phyloP scores from a whole-genome alignment of 2,329 filamentous ascomycete genomes.

The Colletotrichum sp. region DNA sequence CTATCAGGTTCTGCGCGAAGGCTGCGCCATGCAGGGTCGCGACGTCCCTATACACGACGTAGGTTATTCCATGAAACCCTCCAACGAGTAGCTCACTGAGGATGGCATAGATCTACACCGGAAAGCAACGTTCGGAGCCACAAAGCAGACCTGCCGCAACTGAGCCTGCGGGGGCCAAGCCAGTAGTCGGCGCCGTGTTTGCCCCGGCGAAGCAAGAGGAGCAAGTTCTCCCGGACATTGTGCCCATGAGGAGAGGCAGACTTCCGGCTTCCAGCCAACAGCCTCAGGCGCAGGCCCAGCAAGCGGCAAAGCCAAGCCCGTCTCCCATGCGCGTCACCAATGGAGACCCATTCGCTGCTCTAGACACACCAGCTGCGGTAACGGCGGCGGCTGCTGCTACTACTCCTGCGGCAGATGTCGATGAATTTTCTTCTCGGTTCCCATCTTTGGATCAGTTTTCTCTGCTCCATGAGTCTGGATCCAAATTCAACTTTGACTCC shows the following conservation, averaged over 20 bases:
- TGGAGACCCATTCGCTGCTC: slow-evolving; percentile 87
- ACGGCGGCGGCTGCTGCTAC: slow-evolving; percentile 45
- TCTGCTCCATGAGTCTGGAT: slow-evolving; percentile 81
- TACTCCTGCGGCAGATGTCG: slow-evolving; percentile 51
- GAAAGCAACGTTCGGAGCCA: slow-evolving; percentile 67
- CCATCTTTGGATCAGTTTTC: slow-evolving; percentile 94
- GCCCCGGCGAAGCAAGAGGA: slow-evolving; percentile 75
- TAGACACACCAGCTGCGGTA: slow-evolving; percentile 71
- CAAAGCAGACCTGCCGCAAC: slow-evolving; percentile 56
- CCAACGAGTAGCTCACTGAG: slow-evolving; percentile 23
- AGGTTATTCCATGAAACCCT: slow-evolving; percentile 38
- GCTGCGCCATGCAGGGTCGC: slow-evolving; percentile 86
- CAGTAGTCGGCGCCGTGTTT: slow-evolving; percentile 81
- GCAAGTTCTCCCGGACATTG: slow-evolving; percentile 82
- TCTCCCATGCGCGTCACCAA: slow-evolving; percentile 73
- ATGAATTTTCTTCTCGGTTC: slow-evolving; percentile 86
- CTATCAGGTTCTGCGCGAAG: slow-evolving; percentile 88
- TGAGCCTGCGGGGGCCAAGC: slow-evolving; percentile 58
- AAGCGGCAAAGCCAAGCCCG: slow-evolving; percentile 61
- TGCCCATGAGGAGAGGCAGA: slow-evolving; percentile 90
- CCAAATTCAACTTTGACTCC: slow-evolving; percentile 83
- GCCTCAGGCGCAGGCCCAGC: slow-evolving; percentile 49
- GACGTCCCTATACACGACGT: slow-evolving; percentile 90
- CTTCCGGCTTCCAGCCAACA: slow-evolving; percentile 51
- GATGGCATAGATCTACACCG: slow-evolving; percentile 71